Evolutionary conservation across 208 protist species (phyloP).

Genomic region (Herpetomonas samuelpessoai): DNA sequence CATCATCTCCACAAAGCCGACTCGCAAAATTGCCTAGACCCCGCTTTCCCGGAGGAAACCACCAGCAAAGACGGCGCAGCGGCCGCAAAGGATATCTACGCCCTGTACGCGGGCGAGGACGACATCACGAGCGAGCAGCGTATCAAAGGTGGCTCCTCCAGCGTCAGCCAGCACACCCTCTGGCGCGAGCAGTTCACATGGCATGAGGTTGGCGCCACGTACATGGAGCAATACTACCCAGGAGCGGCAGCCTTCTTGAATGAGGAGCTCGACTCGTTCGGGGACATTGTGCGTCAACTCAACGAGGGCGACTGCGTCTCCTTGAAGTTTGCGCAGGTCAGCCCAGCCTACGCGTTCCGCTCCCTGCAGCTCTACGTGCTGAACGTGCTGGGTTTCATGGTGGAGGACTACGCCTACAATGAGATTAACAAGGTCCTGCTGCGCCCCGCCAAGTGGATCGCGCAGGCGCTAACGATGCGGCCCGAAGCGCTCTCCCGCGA

Average conservation of each 20-base stretch:
- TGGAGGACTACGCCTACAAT: slow-evolving; percentile 83
- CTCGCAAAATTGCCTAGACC: neutral
- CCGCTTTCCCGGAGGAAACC: neutral
- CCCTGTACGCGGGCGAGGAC: slow-evolving; percentile 55
- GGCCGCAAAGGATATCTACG: slow-evolving; percentile 30
- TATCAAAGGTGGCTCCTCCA: slow-evolving; percentile 37
- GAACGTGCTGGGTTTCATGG: slow-evolving; percentile 80
- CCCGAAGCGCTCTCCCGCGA: slow-evolving; percentile 60
- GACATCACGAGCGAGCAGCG: slow-evolving; percentile 70
- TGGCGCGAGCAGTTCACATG: slow-evolving; percentile 70
- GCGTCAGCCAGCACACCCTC: slow-evolving; percentile 32
- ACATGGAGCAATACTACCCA: slow-evolving; percentile 89
- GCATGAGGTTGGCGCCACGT: slow-evolving; percentile 59
- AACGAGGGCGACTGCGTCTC: slow-evolving; percentile 64
- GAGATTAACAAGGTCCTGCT: slow-evolving; percentile 83
- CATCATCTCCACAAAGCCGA: slow-evolving; percentile 1
- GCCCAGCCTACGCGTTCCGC: slow-evolving; percentile 66
- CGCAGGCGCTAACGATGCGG: slow-evolving; percentile 74
- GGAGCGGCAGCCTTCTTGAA: slow-evolving; percentile 62
- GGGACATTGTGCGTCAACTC: slow-evolving; percentile 48
- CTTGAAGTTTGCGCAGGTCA: slow-evolving; percentile 35
- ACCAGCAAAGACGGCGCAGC: neutral
- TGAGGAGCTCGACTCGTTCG: slow-evolving; percentile 69
- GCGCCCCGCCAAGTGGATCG: slow-evolving; percentile 72
- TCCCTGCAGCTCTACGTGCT: slow-evolving; percentile 76